A percentile compares a stretch with the other conserved stretches of the same genome.
These are phyloP conservation scores for Geranomyces variabilis DNA, from an alignment of 192 early-diverging fungal species.

Conservation along the genomic window DNA sequence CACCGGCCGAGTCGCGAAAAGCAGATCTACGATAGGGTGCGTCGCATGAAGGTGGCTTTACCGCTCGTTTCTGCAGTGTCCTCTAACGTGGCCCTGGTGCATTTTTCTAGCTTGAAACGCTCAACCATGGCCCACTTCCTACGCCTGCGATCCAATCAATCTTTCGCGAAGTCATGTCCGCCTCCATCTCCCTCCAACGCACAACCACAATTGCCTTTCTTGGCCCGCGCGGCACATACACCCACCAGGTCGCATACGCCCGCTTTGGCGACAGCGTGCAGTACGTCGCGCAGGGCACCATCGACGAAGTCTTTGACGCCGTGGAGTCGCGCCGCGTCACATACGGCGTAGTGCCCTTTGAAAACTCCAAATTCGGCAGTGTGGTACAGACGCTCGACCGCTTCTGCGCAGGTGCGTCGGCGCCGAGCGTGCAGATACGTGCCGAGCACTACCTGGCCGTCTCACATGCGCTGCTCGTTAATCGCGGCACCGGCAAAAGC, in stretches of 20 bases:
- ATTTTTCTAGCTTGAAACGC: slow-evolving; percentile 51
- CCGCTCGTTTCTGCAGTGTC: slow-evolving; percentile 34
- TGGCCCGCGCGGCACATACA: slow-evolving; percentile 87
- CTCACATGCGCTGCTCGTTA: slow-evolving; percentile 80
- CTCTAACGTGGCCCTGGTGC: neutral
- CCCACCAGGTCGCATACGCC: slow-evolving; percentile 82
- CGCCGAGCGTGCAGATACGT: slow-evolving; percentile 60
- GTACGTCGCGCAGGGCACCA: slow-evolving; percentile 37
- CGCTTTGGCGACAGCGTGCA: slow-evolving; percentile 80
- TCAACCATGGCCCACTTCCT: slow-evolving; percentile 81
- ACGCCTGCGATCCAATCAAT: slow-evolving; percentile 70
- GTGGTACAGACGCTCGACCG: slow-evolving; percentile 84
- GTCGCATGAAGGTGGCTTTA: neutral
- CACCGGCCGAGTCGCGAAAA: slow-evolving; percentile 77
- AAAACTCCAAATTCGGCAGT: slow-evolving; percentile 87
- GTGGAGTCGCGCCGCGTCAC: slow-evolving; percentile 73
- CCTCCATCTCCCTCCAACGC: slow-evolving; percentile 80
- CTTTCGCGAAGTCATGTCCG: slow-evolving; percentile 85
- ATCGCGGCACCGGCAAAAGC: slow-evolving; percentile 52
- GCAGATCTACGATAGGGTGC: slow-evolving; percentile 73
- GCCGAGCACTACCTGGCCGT: slow-evolving; percentile 82
- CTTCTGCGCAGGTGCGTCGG: slow-evolving; percentile 59
- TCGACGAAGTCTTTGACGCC: slow-evolving; percentile 74
- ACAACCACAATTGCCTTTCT: slow-evolving; percentile 85
- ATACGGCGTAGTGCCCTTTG: slow-evolving; percentile 94